A percentile compares a stretch with the other conserved stretches of the same genome.
Conservation (phyloP, 2,329 filamentous ascomycete species). For the Neofusicoccum ribis region DNA sequence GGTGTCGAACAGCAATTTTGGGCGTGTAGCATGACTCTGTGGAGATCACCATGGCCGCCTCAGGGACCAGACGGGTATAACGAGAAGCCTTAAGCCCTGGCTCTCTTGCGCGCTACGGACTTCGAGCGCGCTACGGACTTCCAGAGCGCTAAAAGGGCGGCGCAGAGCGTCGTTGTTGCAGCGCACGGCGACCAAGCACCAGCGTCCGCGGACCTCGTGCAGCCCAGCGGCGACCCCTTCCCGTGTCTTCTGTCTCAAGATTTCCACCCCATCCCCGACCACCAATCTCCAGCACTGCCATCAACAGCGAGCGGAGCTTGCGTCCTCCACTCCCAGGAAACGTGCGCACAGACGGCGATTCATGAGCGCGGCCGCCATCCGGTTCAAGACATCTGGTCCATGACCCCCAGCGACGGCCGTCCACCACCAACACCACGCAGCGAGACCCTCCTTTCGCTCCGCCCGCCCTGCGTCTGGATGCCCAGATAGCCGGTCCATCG, state of each 20-base stretch:
- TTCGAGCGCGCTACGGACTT: neutral
- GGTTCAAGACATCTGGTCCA: conserved; percentile 18
- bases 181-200: neutral
- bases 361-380: conserved; percentile 13
- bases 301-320: neutral
- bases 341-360: conserved; percentile 14
- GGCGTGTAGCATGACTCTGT: conserved; percentile 3
- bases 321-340: conserved; percentile 6
- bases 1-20: conserved; percentile 3
- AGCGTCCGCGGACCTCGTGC: neutral
- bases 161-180: neutral
- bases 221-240: conserved; percentile 14
- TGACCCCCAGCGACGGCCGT: conserved; percentile 12
- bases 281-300: conserved; percentile 6
- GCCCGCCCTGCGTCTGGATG: conserved; percentile 19
- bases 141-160: neutral
- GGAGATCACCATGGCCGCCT: conserved; percentile 14
- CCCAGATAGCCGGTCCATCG: conserved; percentile 14
- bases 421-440: neutral
- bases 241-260: conserved; percentile 14
- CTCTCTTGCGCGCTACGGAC: neutral
- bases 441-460: conserved; percentile 11
- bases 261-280: conserved; percentile 10
- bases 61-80: conserved; percentile 13
- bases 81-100: neutral